Base-by-base conservation (phyloP, 2,329 filamentous ascomycete genomes). In the Tolypocladium sp. region DNA sequence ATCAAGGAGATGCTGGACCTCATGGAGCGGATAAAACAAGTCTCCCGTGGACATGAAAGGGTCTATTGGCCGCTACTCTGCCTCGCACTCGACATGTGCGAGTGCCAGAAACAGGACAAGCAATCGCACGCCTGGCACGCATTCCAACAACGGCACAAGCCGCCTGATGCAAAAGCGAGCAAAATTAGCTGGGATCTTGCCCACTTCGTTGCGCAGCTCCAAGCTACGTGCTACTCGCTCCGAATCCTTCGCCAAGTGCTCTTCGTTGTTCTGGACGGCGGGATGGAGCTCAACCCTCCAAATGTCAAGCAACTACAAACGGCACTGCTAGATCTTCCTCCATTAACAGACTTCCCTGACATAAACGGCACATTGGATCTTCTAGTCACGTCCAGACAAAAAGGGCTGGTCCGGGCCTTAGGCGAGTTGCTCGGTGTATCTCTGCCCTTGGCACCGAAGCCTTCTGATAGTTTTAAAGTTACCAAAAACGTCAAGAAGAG, bases 181-280 rank as follows among this genome's bases (percentile, higher is more conserved):
- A 56, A 9, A 15, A 46, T 60, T n/a, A 30, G 27, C 1, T 90
- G 87, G 88, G 74, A 80, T 12, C 73, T 80, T 22, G 71, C 88
- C 51, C 87, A 91, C 65, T 76, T 88, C 55, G 69, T 78, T 10
- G 85, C 86, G 0, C 83, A 87, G 62, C 70, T 85, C 0, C 82
- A 87, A 58, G 82, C 82, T 5, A 76, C 79, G 0, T 70, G 84
- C 7, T 89, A 89, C 66, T 88, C 86, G 0, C 67, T 89, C 1
- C 78, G 84, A n/a, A 67, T 76, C 30, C 59, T 85, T 4, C 62
- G 81, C 2, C 73, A 73, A 30, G 66, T 74, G 10, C 57, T 76
- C 2, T 62, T 64, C 1, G 54, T 68, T 22, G 58, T 57, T 6
- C 33, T 60, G 2, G 33, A 59, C 4, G 55, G 58, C 35, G 46